Evolutionary conservation across 345 rosid species (phyloP).

Genomic region (Heritiera fomes): DNA sequence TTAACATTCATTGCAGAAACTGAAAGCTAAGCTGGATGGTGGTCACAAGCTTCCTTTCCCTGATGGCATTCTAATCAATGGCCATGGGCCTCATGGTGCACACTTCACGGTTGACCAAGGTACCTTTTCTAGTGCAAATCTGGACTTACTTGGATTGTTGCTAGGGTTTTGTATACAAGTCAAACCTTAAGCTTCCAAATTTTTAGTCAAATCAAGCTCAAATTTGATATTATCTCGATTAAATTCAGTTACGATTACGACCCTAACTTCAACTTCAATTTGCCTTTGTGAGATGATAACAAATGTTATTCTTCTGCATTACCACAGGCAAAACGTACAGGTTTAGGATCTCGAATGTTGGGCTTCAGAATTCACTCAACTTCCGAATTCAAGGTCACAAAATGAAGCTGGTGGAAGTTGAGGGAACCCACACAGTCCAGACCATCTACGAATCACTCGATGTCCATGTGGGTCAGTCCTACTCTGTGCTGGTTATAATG

Average conservation of each 20-base stretch:
- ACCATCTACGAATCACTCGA: conserved; percentile 60
- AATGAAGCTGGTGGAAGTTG: conserved; percentile 84
- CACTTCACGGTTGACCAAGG: conserved; percentile 69
- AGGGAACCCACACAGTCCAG: conserved; percentile 88
- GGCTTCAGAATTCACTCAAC: conserved; percentile 65
- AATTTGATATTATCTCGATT: too few species aligned
- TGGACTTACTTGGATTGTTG: neutral
- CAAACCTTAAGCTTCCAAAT: too few species aligned
- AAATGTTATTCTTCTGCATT: neutral
- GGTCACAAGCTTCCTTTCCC: conserved; percentile 71
- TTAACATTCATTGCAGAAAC: conserved; percentile 33
- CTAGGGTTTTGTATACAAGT: too few species aligned
- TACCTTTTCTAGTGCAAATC: neutral
- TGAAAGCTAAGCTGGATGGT: conserved; percentile 55
- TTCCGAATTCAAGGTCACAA: conserved; percentile 70
- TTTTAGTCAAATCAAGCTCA: too few species aligned
- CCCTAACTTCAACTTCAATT: neutral
- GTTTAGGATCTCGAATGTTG: conserved; percentile 86
- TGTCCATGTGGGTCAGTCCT: conserved; percentile 85
- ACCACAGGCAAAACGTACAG: conserved; percentile 72
- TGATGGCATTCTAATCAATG: conserved; percentile 75
- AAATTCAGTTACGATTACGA: too few species aligned
- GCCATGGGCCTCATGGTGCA: conserved; percentile 54
- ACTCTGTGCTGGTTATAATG: conserved; percentile 81
- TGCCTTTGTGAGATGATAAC: neutral